Evolutionary conservation across 2,329 filamentous ascomycete genomes (phyloP).

Genomic region (Phyllosticta citrichinensis): DNA sequence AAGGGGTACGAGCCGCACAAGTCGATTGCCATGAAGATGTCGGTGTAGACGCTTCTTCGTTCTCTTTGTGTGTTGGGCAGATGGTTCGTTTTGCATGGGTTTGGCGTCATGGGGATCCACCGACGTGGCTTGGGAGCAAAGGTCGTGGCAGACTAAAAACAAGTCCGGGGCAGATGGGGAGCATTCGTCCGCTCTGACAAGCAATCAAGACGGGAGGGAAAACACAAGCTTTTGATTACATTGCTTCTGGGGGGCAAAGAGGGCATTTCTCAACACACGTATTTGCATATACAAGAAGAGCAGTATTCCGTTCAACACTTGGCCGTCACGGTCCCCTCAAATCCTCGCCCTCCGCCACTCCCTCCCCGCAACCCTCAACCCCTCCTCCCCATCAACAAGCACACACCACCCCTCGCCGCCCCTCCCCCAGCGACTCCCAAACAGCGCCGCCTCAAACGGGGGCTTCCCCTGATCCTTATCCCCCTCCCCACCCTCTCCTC

Average conservation of each 20-base stretch:
- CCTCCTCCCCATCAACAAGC: slow-evolving; percentile 31
- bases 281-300: too few species aligned
- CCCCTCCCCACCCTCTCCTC: not conserved
- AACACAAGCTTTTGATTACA: too few species aligned
- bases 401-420: slow-evolving; percentile 32
- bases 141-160: too few species aligned
- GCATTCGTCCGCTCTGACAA: too few species aligned
- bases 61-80: not conserved
- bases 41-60: slow-evolving; percentile 50
- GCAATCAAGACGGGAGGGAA: too few species aligned
- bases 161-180: too few species aligned
- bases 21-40: slow-evolving; percentile 97
- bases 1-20: slow-evolving; percentile 86
- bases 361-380: slow-evolving; percentile 24
- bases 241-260: too few species aligned
- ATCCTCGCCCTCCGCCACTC: slow-evolving; percentile 13
- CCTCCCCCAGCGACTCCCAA: slow-evolving; percentile 33
- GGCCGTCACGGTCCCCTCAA: too few species aligned
- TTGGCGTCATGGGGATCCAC: not conserved
- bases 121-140: too few species aligned
- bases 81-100: not conserved
- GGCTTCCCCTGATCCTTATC: slow-evolving; percentile 22
- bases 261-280: too few species aligned
- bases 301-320: too few species aligned
- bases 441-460: slow-evolving; percentile 58